Base-by-base conservation (phyloP, 2,329 filamentous ascomycete genomes). In the Aspergillus sp. region DNA sequence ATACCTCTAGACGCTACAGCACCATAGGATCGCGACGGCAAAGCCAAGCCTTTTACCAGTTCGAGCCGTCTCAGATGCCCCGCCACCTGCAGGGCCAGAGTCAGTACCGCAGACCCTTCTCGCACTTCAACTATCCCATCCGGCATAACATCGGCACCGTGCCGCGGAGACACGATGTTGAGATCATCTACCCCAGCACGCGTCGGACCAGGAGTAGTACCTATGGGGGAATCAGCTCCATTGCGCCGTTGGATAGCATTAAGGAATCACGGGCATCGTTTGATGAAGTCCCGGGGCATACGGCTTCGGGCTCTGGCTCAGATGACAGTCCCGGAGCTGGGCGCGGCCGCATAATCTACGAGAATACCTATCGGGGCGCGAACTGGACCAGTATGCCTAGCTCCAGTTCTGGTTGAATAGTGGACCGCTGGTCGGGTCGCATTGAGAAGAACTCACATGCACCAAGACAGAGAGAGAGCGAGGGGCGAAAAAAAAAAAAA, bases 141-240 rank as follows among this genome's bases (percentile, higher is more conserved):
- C 50, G 50, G 1, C 58, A 52, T 4, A 53, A 51, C 5, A 48
- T 59, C 10, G 56, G 56, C 0, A 56, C 56, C 0, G 50, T 56
- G 8, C 48, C 56, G 2, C 63, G 60, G 29, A 54, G 62, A 40
- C 60, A 59, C n/a, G 64, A 66, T 26, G 54, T 61, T 8, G 60
- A 65, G 6, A 42, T 66, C 19, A 51, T 62, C n/a, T 67, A 66
- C 45, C 58, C 62, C 2, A 66, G 62, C 45, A 61, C 59, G 4
- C 58, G 65, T 4, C 59, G 64, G 2, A 50, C 64, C 4, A 61
- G 65, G 29, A 68, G 64, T 46, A 62, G 50, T 35, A 67, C 62
- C 0, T 60, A 58, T 27, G 60, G 61, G 0, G 59, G 57, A 1
- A 43, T 56, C 2, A 53, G 43, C 12, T 42, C 50, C 2, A 30